phyloP scores from a whole-genome alignment of 2,329 filamentous ascomycete species.

The Botrytis medusae region DNA sequence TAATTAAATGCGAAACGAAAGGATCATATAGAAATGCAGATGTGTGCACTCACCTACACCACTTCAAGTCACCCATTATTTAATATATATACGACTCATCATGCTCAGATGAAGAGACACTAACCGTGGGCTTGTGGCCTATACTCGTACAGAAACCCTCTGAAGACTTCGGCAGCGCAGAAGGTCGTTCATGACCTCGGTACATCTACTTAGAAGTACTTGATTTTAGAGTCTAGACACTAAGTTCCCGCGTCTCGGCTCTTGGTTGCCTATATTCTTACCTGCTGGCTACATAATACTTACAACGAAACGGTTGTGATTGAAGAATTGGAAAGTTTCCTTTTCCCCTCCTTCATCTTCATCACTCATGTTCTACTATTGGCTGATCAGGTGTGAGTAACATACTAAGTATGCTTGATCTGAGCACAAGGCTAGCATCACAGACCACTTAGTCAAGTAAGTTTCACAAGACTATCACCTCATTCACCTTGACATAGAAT shows the following conservation, averaged over 20 bases:
- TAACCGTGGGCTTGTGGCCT: neutral
- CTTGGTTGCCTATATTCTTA: neutral
- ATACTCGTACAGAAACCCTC: neutral
- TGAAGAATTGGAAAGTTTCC: neutral
- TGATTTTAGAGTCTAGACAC: neutral
- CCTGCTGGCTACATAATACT: neutral
- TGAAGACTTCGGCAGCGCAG: neutral
- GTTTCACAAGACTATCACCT: neutral
- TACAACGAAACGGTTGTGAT: neutral
- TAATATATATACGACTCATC: neutral
- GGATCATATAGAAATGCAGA: neutral
- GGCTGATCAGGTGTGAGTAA: neutral
- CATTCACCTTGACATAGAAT: neutral
- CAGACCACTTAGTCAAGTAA: neutral
- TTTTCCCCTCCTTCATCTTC: neutral
- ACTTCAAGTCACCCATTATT: neutral
- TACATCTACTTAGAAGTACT: neutral
- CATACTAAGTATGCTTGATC: neutral
- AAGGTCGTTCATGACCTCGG: neutral
- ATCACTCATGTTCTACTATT: neutral
- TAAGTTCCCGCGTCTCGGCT: neutral
- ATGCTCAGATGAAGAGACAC: neutral
- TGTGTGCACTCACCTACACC: neutral
- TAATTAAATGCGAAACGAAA: neutral
- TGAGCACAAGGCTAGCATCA: neutral